Evolutionary conservation across 176 grass and related monocot genomes (phyloP).

Genomic region (Oryza meridionalis): DNA sequence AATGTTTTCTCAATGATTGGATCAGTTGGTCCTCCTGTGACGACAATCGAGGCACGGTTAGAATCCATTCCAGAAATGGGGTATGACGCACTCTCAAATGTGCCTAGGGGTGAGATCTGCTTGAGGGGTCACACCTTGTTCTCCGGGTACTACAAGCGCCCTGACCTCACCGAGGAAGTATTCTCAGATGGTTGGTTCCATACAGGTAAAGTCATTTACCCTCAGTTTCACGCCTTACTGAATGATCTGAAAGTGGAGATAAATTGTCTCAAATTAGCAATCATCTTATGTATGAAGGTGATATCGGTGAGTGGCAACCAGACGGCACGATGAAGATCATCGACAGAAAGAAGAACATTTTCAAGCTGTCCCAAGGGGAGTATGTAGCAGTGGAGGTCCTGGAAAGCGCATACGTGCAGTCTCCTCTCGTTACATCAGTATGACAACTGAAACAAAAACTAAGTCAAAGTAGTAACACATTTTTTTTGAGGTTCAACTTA

Average conservation of each 20-base stretch:
- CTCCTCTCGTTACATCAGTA: slow-evolving; percentile 60
- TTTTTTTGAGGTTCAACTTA: not conserved
- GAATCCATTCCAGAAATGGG: slow-evolving; percentile 90
- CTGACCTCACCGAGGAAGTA: slow-evolving; percentile 69
- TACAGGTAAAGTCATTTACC: slow-evolving; percentile 54
- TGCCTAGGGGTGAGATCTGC: slow-evolving; percentile 87
- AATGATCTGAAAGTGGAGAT: not conserved
- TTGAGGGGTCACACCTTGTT: slow-evolving; percentile 90
- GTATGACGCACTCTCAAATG: slow-evolving; percentile 62
- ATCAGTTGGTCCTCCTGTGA: slow-evolving; percentile 76
- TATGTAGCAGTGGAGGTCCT: slow-evolving; percentile 90
- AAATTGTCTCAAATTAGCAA: not conserved
- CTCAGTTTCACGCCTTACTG: not conserved
- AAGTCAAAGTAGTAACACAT: not conserved
- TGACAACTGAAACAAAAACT: not conserved
- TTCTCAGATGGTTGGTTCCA: slow-evolving; percentile 89
- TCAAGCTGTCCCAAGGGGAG: slow-evolving; percentile 96
- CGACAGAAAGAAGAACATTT: slow-evolving; percentile 96
- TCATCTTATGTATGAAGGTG: slow-evolving; percentile 44
- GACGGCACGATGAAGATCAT: slow-evolving; percentile 95
- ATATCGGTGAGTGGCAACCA: slow-evolving; percentile 92
- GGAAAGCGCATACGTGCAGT: slow-evolving; percentile 78
- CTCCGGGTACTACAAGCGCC: slow-evolving; percentile 87
- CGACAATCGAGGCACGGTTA: slow-evolving; percentile 74
- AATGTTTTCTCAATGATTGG: slow-evolving; percentile 87